Percentiles rank a stretch among this genome's conserved stretches.
Evolutionary conservation across 2,329 filamentous ascomycete genomes (phyloP).

Genomic region (Aspergillus puulaauensis): DNA sequence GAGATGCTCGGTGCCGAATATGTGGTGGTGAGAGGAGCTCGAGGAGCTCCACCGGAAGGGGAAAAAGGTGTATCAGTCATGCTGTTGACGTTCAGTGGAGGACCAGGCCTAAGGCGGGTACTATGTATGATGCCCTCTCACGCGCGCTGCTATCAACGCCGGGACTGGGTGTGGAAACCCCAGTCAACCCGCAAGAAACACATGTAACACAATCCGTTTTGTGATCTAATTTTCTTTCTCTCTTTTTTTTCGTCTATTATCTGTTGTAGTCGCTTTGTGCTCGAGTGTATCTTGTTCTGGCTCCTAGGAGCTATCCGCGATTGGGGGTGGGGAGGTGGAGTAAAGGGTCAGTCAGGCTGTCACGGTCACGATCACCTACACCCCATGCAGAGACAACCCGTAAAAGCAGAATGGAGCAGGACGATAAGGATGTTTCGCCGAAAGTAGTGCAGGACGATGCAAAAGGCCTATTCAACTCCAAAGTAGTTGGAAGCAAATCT

Average conservation of each 20-base stretch:
- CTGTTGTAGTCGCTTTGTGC: not conserved
- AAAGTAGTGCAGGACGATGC: not conserved
- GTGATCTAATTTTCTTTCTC: not conserved
- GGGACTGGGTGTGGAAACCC: not conserved
- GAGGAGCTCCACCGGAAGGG: slow-evolving; percentile 42
- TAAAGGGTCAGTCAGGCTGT: not conserved
- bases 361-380: slow-evolving; percentile 1
- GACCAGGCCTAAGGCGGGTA: slow-evolving; percentile 15
- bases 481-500: slow-evolving; percentile 1
- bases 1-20: slow-evolving; percentile 36
- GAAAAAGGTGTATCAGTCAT: slow-evolving; percentile 48
- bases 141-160: slow-evolving; percentile 5
- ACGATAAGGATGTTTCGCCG: not conserved
- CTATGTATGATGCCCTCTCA: slow-evolving; percentile 11
- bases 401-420: not conserved
- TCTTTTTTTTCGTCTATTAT: not conserved
- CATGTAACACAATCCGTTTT: not conserved
- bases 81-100: slow-evolving; percentile 27
- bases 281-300: not conserved
- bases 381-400: not conserved
- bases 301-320: slow-evolving; percentile 13
- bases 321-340: slow-evolving; percentile 15
- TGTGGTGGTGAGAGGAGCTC: slow-evolving; percentile 29
- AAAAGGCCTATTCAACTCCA: slow-evolving; percentile 3
- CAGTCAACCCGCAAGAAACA: not conserved